phyloP scores from a whole-genome alignment of 2,329 filamentous ascomycete genomes.

The Hyphodiscus sp. region DNA sequence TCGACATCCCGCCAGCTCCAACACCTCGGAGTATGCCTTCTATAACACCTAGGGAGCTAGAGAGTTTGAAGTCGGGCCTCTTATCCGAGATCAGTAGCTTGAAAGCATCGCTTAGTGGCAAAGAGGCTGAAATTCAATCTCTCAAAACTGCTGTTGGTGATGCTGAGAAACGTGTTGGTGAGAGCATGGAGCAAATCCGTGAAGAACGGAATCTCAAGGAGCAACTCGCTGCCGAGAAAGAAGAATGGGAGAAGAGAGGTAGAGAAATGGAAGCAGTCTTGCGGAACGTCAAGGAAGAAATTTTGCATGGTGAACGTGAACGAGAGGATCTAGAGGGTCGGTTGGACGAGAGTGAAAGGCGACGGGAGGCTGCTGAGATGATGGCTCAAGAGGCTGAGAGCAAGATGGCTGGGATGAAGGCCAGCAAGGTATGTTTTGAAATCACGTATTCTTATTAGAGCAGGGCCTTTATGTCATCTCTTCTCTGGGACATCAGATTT shows the following conservation, averaged over 20 bases:
- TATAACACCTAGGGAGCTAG: constrained; percentile 85
- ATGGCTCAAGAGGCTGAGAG: constrained; percentile 71
- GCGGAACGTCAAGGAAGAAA: constrained; percentile 73
- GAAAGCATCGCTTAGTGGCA: constrained; percentile 83
- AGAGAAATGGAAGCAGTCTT: constrained; percentile 81
- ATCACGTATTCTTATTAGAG: too few species aligned
- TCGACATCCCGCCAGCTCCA: constrained; percentile 88
- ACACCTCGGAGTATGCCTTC: constrained; percentile 88
- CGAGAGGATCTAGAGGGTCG: constrained; percentile 71
- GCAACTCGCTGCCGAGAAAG: constrained; percentile 66
- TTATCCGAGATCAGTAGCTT: constrained; percentile 92
- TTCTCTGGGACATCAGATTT: too few species aligned
- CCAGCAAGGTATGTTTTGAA: constrained; percentile 39
- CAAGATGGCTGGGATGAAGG: constrained; percentile 68
- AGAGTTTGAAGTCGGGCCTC: constrained; percentile 85
- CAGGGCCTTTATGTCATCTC: too few species aligned
- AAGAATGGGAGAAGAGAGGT: constrained; percentile 77
- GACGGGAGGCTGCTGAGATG: constrained; percentile 66
- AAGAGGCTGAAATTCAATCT: constrained; percentile 83
- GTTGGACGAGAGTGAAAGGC: constrained; percentile 70
- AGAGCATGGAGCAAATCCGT: constrained; percentile 74
- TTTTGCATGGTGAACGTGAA: constrained; percentile 71
- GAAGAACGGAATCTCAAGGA: constrained; percentile 69
- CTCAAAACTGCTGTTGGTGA: constrained; percentile 83
- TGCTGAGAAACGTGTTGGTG: constrained; percentile 85